These are phyloP conservation scores for Alternaria longipes DNA, from an alignment of 2,329 filamentous ascomycete species.

Conservation along the genomic window DNA sequence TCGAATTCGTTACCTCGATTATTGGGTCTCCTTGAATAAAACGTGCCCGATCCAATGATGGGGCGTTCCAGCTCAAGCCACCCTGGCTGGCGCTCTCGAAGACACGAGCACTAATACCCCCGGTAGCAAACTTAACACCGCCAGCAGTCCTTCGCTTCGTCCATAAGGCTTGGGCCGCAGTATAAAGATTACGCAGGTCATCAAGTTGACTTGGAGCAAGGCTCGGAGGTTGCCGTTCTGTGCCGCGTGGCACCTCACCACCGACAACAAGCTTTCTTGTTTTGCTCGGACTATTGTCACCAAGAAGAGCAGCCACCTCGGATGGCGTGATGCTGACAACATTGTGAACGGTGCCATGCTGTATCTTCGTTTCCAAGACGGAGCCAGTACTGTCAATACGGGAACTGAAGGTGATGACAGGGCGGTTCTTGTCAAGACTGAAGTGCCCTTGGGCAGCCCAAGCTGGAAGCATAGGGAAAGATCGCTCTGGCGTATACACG, in stretches of 20 bases:
- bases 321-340: slow-evolving; percentile 63
- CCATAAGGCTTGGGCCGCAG: slow-evolving; percentile 46
- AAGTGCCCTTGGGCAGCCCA: slow-evolving; percentile 61
- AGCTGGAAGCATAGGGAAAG: slow-evolving; percentile 66
- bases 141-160: slow-evolving; percentile 48
- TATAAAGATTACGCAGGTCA: slow-evolving; percentile 49
- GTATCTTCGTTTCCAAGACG: slow-evolving; percentile 63
- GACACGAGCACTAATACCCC: slow-evolving; percentile 45
- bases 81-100: slow-evolving; percentile 41
- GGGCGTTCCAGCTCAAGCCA: slow-evolving; percentile 55
- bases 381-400: slow-evolving; percentile 62
- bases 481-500: slow-evolving; percentile 65
- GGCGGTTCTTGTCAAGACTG: slow-evolving; percentile 63
- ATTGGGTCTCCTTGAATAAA: slow-evolving; percentile 56
- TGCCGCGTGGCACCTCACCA: slow-evolving; percentile 21
- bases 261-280: slow-evolving; percentile 38
- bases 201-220: slow-evolving; percentile 36
- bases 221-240: slow-evolving; percentile 14
- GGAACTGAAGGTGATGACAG: slow-evolving; percentile 69
- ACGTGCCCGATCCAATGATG: slow-evolving; percentile 49
- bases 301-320: slow-evolving; percentile 39
- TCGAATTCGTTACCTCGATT: slow-evolving; percentile 44
- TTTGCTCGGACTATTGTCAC: slow-evolving; percentile 46
- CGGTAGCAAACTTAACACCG: slow-evolving; percentile 47
- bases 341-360: slow-evolving; percentile 63